Percentiles rank a stretch among this genome's conserved stretches.
phyloP scores from a whole-genome alignment of 2,329 filamentous ascomycete species.

The Arthrinium puccinioides region DNA sequence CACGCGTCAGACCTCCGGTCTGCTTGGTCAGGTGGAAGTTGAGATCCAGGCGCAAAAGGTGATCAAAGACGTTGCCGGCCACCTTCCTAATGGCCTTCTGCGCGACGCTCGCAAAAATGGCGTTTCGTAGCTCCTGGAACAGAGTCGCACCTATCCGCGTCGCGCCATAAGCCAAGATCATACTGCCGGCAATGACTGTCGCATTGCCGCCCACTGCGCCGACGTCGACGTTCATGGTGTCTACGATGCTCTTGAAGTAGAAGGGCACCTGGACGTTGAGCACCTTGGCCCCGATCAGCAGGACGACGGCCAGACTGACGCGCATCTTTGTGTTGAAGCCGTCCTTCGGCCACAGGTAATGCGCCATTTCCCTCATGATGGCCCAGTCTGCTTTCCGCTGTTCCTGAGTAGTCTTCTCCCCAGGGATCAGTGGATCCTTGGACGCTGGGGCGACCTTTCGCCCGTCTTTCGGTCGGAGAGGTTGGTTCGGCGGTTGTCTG shows the following conservation, averaged over 20 bases:
- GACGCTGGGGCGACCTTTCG: slow-evolving; percentile 1
- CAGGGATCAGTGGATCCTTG: slow-evolving; percentile 52
- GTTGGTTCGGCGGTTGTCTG: slow-evolving; percentile 1
- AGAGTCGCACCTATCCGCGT: slow-evolving; percentile 83
- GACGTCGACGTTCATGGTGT: slow-evolving; percentile 95
- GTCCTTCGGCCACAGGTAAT: slow-evolving; percentile 93
- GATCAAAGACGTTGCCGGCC: slow-evolving; percentile 85
- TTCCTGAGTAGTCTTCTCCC: slow-evolving; percentile 68
- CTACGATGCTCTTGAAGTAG: slow-evolving; percentile 97
- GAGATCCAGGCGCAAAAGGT: slow-evolving; percentile 80
- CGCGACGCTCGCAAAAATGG: slow-evolving; percentile 91
- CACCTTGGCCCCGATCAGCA: slow-evolving; percentile 86
- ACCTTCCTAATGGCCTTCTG: slow-evolving; percentile 94
- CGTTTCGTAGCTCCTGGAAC: slow-evolving; percentile 91
- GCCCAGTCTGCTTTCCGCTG: slow-evolving; percentile 97
- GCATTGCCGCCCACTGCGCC: slow-evolving; percentile 81
- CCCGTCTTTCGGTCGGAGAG: background rate
- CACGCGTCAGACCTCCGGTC: slow-evolving; percentile 86
- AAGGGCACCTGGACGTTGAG: slow-evolving; percentile 98
- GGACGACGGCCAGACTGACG: slow-evolving; percentile 73
- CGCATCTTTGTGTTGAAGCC: slow-evolving; percentile 75
- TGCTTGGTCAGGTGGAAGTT: slow-evolving; percentile 92
- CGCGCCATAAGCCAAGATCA: slow-evolving; percentile 88
- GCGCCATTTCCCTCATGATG: slow-evolving; percentile 96
- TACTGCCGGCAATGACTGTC: slow-evolving; percentile 79